Base-by-base conservation (phyloP, 1,284 basidiomycete species). In the Puccinia polysora region DNA sequence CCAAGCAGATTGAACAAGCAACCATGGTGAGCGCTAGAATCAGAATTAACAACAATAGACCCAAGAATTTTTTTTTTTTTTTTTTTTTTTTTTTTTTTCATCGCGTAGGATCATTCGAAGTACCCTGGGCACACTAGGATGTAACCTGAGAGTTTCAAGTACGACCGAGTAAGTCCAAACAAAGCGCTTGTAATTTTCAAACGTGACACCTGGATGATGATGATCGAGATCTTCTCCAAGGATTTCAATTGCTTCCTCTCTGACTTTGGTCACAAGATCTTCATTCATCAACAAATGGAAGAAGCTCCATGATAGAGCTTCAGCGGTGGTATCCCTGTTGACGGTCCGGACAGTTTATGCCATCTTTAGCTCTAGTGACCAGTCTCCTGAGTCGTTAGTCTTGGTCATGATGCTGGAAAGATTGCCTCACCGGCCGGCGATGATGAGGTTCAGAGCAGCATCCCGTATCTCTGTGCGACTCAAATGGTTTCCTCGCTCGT, bases 391-490 rank as follows among this genome's bases (percentile, higher is more conserved):
- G 14, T n/a, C 12, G 14, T 30, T 36, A 36, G 3, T 18, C 15
- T 23, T 8, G 32, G 32, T 59, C 3, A 12, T 15, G 4, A 14
- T 18, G 20, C n/a, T n/a, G n/a, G n/a, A n/a, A n/a, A n/a, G n/a
- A n/a, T n/a, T n/a, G n/a, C n/a, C 43, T 63, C 20, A 63, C 60
- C 60, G 60, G 8, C 60, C 60, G 23, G 60, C 60, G n/a, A 63
- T 32, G 25, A 63, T 43, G 40, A 63, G 25, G n/a, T 63, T 63
- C 34, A 63, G n/a, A 43, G 40, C 20, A 6, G 60, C 38, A 32
- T 63, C 60, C 30, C 40, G 45, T 14, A 63, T 4, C 30, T 63
- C 59, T n/a, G 5, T 8, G 30, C 36, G 40, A 47, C 59, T 62
- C 18, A 62, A 15, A 10, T 18, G 15, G 18, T 12, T 7, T 3